A percentile compares a stretch with the other conserved stretches of the same genome.
phyloP scores from a whole-genome alignment of 345 rosid genomes.

The Hibiscus trionum region DNA sequence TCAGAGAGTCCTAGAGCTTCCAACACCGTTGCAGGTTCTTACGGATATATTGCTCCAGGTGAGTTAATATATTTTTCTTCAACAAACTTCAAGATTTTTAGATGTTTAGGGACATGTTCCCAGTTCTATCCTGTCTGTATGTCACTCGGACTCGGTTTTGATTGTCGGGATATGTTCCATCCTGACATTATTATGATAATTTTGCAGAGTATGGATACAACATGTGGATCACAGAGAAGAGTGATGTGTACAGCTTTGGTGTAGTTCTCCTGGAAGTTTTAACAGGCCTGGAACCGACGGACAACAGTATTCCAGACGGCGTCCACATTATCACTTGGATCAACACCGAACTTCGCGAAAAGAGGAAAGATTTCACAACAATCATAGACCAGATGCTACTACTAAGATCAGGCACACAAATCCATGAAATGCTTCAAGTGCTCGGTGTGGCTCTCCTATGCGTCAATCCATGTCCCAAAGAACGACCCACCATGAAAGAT shows the following conservation, averaged over 20 bases:
- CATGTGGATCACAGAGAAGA: constrained; percentile 59
- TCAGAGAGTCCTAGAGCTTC: constrained; percentile 38
- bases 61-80: neutral
- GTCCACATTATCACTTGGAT: constrained; percentile 57
- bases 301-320: constrained; percentile 40
- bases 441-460: constrained; percentile 64
- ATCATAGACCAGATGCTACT: constrained; percentile 50
- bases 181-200: neutral
- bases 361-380: constrained; percentile 37
- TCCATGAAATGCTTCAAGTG: constrained; percentile 62
- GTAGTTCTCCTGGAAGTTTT: constrained; percentile 60
- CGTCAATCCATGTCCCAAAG: constrained; percentile 45
- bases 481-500: constrained; percentile 70
- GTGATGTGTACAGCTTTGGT: constrained; percentile 73
- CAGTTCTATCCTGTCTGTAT: neutral
- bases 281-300: constrained; percentile 52
- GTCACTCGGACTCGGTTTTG: too few relatives aligned
- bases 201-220: constrained; percentile 65
- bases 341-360: constrained; percentile 37
- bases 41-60: constrained; percentile 82
- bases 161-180: too few relatives aligned
- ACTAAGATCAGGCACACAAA: constrained; percentile 43
- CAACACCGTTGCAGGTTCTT: constrained; percentile 56
- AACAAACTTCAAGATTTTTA: too few relatives aligned
- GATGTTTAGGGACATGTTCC: neutral